Conservation (phyloP, 2,329 filamentous ascomycete genomes). For the Cladosporium sp. region DNA sequence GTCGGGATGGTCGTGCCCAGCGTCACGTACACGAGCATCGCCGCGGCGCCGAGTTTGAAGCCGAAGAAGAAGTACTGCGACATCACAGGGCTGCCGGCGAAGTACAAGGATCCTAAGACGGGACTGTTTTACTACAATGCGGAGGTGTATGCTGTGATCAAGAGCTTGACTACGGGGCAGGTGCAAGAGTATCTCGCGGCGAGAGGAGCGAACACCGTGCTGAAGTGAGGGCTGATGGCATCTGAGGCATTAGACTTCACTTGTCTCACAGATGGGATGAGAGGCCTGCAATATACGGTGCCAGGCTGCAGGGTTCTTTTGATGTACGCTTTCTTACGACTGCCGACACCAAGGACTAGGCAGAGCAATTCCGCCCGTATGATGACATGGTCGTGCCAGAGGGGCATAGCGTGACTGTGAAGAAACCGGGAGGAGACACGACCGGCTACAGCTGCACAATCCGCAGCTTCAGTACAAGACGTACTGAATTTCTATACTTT, state of each 20-base stretch:
- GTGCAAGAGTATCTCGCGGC: constrained; percentile 86
- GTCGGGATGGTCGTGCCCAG: constrained; percentile 45
- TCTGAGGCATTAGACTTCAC: too few relatives aligned
- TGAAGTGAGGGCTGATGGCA: constrained; percentile 59
- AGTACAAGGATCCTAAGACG: constrained; percentile 93
- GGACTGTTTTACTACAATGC: constrained; percentile 85
- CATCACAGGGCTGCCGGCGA: constrained; percentile 83
- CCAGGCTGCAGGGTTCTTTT: too few relatives aligned
- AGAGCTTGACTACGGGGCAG: constrained; percentile 70
- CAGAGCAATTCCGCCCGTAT: too few relatives aligned
- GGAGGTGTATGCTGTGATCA: constrained; percentile 82
- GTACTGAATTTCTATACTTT: background rate
- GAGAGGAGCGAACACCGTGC: constrained; percentile 82
- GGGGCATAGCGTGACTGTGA: too few relatives aligned
- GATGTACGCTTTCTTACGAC: too few relatives aligned
- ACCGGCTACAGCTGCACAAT: too few relatives aligned
- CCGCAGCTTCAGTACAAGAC: too few relatives aligned
- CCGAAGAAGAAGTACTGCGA: constrained; percentile 87
- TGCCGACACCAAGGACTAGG: too few relatives aligned
- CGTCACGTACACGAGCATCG: constrained; percentile 88
- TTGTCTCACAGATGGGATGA: too few relatives aligned
- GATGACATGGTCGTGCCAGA: too few relatives aligned
- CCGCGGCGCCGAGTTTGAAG: constrained; percentile 80
- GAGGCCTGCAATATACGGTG: too few relatives aligned
- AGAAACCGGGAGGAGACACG: too few relatives aligned